Evolutionary conservation across 2,329 filamentous ascomycete species (phyloP), one percentile per base, ranked within the genome.

Genomic region (Penicillium sp.): DNA sequence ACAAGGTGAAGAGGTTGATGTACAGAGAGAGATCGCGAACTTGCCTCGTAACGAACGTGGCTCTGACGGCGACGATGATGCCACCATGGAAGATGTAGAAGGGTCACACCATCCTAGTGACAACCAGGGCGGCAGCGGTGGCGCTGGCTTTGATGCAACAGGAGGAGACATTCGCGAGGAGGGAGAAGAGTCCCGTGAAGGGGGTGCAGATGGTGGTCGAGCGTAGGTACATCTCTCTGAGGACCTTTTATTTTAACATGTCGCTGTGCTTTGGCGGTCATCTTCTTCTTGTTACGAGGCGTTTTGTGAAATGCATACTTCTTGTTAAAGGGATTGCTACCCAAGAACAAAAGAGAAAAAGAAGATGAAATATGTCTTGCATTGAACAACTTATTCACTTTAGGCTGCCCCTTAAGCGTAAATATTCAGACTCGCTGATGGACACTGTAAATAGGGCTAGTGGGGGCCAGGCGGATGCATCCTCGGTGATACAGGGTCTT

Each of bases 131-230:
- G 87, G 85, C 64, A 87, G 85, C 64, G 91, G 91, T 59, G 92
- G 92, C 62, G 92, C 92, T 59, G 92, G 91, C 33, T 78, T 89
- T 56, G 91, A 83, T 74, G 92, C 92, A 53, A 96, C 92, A 2
- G 93, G 93, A 56, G 93, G 92, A 62, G 93, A 99, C 71, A 79
- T 96, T 65, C 85, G 92, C 74, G 87, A 95, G 73, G 94, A 97
- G 74, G 94, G 94, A 58, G 86, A 91, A 73, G 86, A 85, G 64
- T 85, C 93, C 62, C 83, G 95, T 77, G 91, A 96, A 75, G 94
- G 93, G 59, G 94, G 95, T 71, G 91, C 91, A 65, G 94, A 97
- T 77, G 94, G 95, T 69, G 95, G 90, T 78, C 86, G 94, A 97
- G 94, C 93, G 94, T 99, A 97, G 93, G 95, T 99, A 75, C 71